A percentile compares a stretch with the other conserved stretches of the same genome.
Evolutionary conservation across 164 flowering plant genomes (phyloP).

Genomic region (Vitis riparia): DNA sequence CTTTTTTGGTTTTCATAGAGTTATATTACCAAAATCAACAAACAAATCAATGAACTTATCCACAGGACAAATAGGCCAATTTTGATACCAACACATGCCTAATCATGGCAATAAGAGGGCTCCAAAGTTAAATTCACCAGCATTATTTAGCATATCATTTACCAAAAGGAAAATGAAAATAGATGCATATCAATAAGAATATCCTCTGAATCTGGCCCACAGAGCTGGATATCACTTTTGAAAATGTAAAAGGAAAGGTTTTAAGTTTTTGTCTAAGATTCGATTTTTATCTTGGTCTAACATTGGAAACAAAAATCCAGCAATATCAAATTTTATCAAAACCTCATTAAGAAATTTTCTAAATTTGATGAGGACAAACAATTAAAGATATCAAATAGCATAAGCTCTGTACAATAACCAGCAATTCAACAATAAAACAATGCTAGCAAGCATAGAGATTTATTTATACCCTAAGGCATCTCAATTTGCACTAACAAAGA

Average conservation of each 20-base stretch:
- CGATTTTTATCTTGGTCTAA: too few species aligned
- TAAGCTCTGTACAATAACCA: background rate
- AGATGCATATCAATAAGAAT: too few species aligned
- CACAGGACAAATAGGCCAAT: background rate
- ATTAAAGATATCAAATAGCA: background rate
- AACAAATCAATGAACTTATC: background rate
- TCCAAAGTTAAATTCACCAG: too few species aligned
- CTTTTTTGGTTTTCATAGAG: background rate
- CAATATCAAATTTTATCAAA: background rate
- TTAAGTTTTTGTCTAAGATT: too few species aligned
- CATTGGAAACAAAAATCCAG: background rate
- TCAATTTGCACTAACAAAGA: background rate
- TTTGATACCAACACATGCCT: background rate
- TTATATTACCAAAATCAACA: background rate
- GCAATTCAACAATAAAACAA: background rate
- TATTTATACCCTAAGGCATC: background rate
- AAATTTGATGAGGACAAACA: background rate
- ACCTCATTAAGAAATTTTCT: background rate
- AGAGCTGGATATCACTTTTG: too few species aligned
- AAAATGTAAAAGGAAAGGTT: too few species aligned
- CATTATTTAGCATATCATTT: too few species aligned
- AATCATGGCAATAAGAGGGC: background rate
- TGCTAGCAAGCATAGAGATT: background rate
- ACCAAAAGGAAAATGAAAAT: too few species aligned
- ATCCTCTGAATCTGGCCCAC: too few species aligned